Evolutionary conservation across 2,329 filamentous ascomycete genomes (phyloP).

Genomic region (Sphaerulina populicola): DNA sequence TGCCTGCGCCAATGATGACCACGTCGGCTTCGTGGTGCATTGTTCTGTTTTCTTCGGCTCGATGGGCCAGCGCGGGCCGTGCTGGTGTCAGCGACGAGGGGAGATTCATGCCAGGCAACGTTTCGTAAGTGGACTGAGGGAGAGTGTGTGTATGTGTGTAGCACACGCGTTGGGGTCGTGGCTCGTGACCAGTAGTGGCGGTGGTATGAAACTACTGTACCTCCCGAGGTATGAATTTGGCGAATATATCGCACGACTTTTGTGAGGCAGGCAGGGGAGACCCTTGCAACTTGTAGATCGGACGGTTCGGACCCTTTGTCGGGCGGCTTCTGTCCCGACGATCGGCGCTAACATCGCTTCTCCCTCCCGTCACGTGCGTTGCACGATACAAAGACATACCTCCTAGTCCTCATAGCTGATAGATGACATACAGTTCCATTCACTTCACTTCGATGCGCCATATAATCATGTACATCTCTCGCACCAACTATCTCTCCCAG

Average conservation of each 20-base stretch:
- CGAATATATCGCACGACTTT: background rate
- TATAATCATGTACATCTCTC: too few relatives aligned
- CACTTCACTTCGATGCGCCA: too few relatives aligned
- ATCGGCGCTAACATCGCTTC: too few relatives aligned
- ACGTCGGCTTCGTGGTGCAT: conserved; percentile 64
- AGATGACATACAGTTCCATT: too few relatives aligned
- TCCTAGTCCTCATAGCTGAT: too few relatives aligned
- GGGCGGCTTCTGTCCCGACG: too few relatives aligned
- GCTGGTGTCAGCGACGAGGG: conserved; percentile 7
- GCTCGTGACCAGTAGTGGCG: conserved; percentile 1
- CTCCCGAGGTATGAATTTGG: background rate
- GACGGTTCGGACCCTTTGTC: too few relatives aligned
- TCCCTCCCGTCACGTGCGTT: too few relatives aligned
- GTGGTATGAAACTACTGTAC: background rate
- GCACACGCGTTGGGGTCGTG: background rate
- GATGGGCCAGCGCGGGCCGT: conserved; percentile 14
- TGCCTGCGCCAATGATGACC: conserved; percentile 83
- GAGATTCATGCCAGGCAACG: conserved; percentile 7
- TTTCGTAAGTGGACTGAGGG: background rate
- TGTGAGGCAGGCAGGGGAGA: background rate
- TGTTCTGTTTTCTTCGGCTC: conserved; percentile 37
- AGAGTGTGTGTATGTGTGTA: too few relatives aligned
- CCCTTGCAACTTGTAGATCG: too few relatives aligned
- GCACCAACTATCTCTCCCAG: background rate
- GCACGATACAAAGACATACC: too few relatives aligned